Conservation (phyloP, 1,284 basidiomycete species). For the Ceratobasidium sp. region DNA sequence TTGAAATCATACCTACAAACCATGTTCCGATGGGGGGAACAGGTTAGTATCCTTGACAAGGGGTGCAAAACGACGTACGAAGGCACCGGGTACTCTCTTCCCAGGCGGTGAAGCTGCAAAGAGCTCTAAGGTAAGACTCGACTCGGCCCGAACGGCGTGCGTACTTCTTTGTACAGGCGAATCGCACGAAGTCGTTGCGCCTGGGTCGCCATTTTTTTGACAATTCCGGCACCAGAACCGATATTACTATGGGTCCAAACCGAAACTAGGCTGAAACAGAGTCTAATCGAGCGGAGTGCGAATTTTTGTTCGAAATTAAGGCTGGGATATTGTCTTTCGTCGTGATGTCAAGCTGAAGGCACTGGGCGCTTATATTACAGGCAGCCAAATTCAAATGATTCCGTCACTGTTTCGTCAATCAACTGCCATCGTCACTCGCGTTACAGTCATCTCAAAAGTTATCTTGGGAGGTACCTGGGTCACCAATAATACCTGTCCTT, state of each 20-base stretch:
- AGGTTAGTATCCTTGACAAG: conserved; percentile 7
- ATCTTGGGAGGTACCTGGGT: background rate
- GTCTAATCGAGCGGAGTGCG: no score
- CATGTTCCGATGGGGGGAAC: conserved; percentile 22
- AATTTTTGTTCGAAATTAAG: background rate
- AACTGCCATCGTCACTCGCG: background rate
- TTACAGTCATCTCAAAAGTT: background rate
- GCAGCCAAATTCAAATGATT: background rate
- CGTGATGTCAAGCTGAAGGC: background rate
- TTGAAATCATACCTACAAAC: conserved; percentile 76
- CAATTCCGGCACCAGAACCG: background rate
- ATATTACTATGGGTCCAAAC: background rate
- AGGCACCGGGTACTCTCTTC: conserved; percentile 81
- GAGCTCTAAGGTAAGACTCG: background rate
- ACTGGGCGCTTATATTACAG: background rate
- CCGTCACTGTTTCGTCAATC: background rate
- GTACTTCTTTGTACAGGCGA: conserved; percentile 76
- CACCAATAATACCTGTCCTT: background rate
- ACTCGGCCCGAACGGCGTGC: background rate
- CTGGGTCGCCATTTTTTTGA: conserved; percentile 23
- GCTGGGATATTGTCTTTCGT: background rate
- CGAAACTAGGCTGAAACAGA: background rate
- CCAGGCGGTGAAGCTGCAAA: conserved; percentile 70
- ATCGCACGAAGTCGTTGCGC: conserved; percentile 67
- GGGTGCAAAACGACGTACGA: conserved; percentile 63